phyloP scores from a whole-genome alignment of 345 rosid species.

The Diplotaxis tenuifolia region DNA sequence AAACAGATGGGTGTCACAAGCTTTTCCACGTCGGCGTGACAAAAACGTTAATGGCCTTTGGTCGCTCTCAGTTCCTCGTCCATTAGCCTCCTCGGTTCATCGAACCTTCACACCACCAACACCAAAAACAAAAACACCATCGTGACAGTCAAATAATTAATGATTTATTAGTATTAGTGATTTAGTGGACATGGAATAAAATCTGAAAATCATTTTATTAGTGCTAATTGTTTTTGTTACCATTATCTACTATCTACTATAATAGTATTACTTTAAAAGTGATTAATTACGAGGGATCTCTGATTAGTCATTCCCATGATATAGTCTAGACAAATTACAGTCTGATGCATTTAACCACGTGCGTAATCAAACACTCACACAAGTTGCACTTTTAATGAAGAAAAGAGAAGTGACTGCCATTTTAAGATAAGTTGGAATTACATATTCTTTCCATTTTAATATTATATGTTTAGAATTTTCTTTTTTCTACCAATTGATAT shows the following conservation, averaged over 20 bases:
- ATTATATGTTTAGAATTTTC: background rate
- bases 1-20: conserved; percentile 22
- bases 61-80: conserved; percentile 21
- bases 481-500: background rate
- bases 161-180: conserved; percentile 17
- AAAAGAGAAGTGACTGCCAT: background rate
- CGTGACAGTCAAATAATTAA: background rate
- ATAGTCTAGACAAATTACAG: background rate
- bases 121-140: background rate
- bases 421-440: conserved; percentile 14
- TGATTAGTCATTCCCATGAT: conserved; percentile 16
- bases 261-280: background rate
- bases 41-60: background rate
- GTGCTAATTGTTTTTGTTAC: conserved; percentile 1
- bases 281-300: background rate
- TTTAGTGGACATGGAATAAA: background rate
- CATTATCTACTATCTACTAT: background rate
- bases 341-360: conserved; percentile 36
- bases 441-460: background rate
- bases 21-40: conserved; percentile 22
- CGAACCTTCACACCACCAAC: conserved; percentile 19
- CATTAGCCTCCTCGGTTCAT: conserved; percentile 29
- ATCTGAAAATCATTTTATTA: background rate
- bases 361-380: conserved; percentile 28
- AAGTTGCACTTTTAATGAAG: conserved; percentile 27